Conservation (phyloP, 192 early-diverging fungal genomes). For the Backusella mclennaniae region DNA sequence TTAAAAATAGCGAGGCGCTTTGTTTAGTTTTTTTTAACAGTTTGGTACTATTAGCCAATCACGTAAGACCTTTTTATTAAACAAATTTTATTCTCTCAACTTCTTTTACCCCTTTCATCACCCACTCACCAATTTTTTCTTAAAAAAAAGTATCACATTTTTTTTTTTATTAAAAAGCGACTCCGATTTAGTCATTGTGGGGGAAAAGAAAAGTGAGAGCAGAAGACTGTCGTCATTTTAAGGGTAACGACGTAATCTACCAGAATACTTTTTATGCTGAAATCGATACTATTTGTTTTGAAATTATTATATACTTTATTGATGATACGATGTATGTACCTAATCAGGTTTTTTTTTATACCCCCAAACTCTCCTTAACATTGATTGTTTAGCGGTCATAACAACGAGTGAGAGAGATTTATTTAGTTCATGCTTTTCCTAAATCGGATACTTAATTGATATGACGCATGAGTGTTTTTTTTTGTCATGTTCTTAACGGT, state of each 20-base stretch:
- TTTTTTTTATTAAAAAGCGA: neutral
- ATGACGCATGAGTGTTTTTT: neutral
- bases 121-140: neutral
- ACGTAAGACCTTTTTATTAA: neutral
- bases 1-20: slow-evolving; percentile 5
- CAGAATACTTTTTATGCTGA: neutral
- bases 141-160: neutral
- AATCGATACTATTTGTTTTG: neutral
- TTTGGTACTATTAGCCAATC: neutral
- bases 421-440: neutral
- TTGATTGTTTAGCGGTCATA: neutral
- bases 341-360: neutral
- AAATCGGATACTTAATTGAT: slow-evolving; percentile 10
- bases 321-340: neutral
- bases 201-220: neutral
- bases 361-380: neutral
- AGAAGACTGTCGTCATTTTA: neutral
- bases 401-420: no score
- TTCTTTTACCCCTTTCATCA: neutral
- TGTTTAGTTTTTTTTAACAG: neutral
- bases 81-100: neutral
- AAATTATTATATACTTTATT: neutral
- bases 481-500: neutral
- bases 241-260: neutral
- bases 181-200: neutral